Percentiles rank a stretch among this genome's conserved stretches.
These are phyloP conservation scores for Acacia acuminata DNA, from an alignment of 306 rosid genomes.

Conservation along the genomic window DNA sequence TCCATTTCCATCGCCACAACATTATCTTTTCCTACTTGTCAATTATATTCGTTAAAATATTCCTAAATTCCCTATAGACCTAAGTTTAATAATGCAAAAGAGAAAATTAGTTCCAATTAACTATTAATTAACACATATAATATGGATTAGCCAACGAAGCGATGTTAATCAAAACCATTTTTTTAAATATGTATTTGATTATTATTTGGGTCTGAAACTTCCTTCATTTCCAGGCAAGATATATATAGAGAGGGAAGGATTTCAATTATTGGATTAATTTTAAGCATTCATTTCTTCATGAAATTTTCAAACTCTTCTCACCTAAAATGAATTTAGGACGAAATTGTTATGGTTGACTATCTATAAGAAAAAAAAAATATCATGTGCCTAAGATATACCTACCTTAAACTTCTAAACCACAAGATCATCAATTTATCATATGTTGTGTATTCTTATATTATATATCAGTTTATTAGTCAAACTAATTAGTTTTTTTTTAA, in stretches of 20 bases:
- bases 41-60: not conserved
- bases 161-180: not conserved
- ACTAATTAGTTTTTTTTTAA: too few species aligned
- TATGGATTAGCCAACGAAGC: not conserved
- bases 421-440: too few species aligned
- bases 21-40: not conserved
- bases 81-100: not conserved
- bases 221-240: not conserved
- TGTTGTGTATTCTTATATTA: too few species aligned
- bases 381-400: not conserved
- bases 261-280: not conserved
- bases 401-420: not conserved
- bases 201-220: not conserved
- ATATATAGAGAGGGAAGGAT: not conserved
- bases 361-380: too few species aligned
- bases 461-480: too few species aligned
- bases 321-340: too few species aligned
- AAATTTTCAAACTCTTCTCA: not conserved
- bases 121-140: not conserved
- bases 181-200: not conserved
- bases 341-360: not conserved
- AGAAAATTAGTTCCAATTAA: not conserved
- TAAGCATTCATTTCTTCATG: not conserved
- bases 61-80: not conserved
- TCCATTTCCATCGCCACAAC: not conserved